A percentile compares a stretch with the other conserved stretches of the same genome.
Conservation (phyloP, 306 rosid genomes). For the Casuarina cunninghamiana region DNA sequence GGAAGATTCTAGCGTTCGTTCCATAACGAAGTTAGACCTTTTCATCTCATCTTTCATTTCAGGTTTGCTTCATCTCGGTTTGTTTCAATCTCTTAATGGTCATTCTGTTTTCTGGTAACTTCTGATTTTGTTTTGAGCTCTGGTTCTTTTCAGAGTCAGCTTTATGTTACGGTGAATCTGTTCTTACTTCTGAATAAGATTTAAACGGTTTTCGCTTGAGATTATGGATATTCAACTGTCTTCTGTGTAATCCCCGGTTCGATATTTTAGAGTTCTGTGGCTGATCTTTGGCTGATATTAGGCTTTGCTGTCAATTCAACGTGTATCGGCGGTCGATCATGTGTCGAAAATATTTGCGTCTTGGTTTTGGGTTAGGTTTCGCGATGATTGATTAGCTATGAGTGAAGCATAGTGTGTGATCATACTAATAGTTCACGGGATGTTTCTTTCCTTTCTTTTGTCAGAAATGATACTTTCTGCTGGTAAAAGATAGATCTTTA, state of each 20-base stretch:
- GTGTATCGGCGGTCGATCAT: neutral
- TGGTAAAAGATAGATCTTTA: too few relatives aligned
- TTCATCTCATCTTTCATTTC: neutral
- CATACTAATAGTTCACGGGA: neutral
- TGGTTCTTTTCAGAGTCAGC: neutral
- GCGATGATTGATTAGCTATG: neutral
- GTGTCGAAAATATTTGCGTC: neutral
- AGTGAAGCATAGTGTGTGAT: conserved; percentile 2
- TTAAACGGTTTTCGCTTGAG: neutral
- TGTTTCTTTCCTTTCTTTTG: neutral
- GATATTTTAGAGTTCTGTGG: neutral
- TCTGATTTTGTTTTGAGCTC: neutral
- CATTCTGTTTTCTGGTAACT: neutral
- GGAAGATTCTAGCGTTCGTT: neutral
- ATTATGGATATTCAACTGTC: neutral
- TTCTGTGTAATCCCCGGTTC: neutral
- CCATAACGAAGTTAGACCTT: neutral
- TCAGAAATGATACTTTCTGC: neutral
- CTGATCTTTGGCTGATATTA: neutral
- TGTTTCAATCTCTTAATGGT: neutral
- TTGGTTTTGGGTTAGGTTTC: neutral
- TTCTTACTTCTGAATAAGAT: neutral
- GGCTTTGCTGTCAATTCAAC: neutral
- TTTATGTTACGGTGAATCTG: neutral
- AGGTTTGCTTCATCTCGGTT: neutral